Evolutionary conservation across 2,329 filamentous ascomycete species (phyloP), one percentile per base, ranked within the genome.

Genomic region (Iodosphaeria phyllophila): DNA sequence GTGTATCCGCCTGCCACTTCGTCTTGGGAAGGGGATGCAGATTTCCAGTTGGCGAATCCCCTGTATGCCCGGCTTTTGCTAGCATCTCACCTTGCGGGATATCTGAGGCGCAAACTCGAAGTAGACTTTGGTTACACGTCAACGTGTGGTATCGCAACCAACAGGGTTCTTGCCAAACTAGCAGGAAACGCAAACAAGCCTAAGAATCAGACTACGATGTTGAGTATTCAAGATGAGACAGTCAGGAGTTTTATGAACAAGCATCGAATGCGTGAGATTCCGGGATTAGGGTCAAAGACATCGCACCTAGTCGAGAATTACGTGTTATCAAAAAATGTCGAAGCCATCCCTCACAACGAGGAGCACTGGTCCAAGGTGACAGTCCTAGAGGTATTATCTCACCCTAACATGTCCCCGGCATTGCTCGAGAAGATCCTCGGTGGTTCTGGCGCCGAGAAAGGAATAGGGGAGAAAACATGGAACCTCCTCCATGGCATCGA

Each of bases 161-260:
- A 75, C 40, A 95, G 95, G 47, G 49, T 86, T 5, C 57, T 92
- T 8, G 71, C 78, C 30, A 95, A 95, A 47, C 60, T 95, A 9
- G 78, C 72, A 7, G 86, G 86, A 8, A 77, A 70, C 44, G 56
- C 74, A 30, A 70, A 93, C 44, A 95, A 95, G 50, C 86, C 86
- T 1, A 73, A 74, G 30, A 75, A 69, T 31, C 89, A 95, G 47
- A 95, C 86, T 0, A 82, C 78, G 0, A 54, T 95, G 6, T 50
- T 92, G 21, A 71, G 76, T 5, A 66, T 75, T 2, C 64, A 66
- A 27, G 53, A 56, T 3, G 37, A 50, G 9, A 47, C 72, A 30
- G 60, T 77, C 8, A 56, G 56, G 5, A 43, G 46, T 0, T 95
- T 95, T 40, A 59, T 95, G 37, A 80, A 89, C 36, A 44, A 41